Conservation (phyloP, 192 early-diverging fungal genomes). For the Mortierella hygrophila region DNA sequence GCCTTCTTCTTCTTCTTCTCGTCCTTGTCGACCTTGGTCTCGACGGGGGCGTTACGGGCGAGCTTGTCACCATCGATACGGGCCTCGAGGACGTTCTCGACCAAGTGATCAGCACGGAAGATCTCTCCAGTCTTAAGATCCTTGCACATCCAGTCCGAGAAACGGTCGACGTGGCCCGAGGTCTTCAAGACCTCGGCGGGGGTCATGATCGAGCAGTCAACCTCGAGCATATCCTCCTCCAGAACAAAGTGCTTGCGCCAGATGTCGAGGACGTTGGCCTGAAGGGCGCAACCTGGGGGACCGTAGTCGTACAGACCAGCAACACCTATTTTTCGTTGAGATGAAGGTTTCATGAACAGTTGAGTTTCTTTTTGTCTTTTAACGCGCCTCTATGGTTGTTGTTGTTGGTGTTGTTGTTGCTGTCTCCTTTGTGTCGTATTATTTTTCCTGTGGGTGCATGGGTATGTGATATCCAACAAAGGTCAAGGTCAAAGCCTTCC, state of each 20-base stretch:
- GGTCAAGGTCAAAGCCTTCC: too few relatives aligned
- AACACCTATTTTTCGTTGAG: slow-evolving; percentile 69
- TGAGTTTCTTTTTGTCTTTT: neutral
- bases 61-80: slow-evolving; percentile 89
- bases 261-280: slow-evolving; percentile 88
- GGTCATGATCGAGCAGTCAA: slow-evolving; percentile 99
- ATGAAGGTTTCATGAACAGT: neutral
- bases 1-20: slow-evolving; percentile 84
- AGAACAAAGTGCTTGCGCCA: slow-evolving; percentile 99
- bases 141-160: slow-evolving; percentile 98
- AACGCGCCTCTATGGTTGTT: neutral
- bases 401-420: neutral
- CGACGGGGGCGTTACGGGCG: slow-evolving; percentile 67
- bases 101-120: slow-evolving; percentile 97
- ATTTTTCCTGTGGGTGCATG: neutral
- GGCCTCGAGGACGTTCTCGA: slow-evolving; percentile 93
- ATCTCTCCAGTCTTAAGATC: slow-evolving; percentile 94
- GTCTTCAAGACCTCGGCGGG: slow-evolving; percentile 95
- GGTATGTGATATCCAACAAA: neutral
- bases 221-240: slow-evolving; percentile 99
- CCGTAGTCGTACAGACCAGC: slow-evolving; percentile 99
- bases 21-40: slow-evolving; percentile 62
- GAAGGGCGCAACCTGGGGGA: slow-evolving; percentile 92
- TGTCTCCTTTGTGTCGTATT: neutral
- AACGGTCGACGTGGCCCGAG: slow-evolving; percentile 99